Percentiles rank a stretch among this genome's conserved stretches.
Evolutionary conservation across 805 yeast genomes (phyloP).

Genomic region (Lachancea fermentati): DNA sequence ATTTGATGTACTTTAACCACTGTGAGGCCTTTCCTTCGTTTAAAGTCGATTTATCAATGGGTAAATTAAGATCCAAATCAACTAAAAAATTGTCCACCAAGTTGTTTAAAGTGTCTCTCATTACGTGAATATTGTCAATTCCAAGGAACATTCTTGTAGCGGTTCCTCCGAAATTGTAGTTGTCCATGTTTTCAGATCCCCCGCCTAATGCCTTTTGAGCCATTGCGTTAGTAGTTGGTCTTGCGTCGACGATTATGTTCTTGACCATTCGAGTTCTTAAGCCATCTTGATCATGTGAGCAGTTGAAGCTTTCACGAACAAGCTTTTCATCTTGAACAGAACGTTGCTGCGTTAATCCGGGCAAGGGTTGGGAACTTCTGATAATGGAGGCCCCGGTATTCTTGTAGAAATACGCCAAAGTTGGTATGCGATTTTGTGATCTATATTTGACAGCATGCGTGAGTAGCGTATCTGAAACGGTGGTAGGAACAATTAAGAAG

Average conservation of each 20-base stretch:
- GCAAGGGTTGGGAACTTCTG: conserved; percentile 88
- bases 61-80: conserved; percentile 57
- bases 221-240: conserved; percentile 92
- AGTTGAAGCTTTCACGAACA: conserved; percentile 63
- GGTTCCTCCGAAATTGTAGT: conserved; percentile 58
- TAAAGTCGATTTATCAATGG: conserved; percentile 51
- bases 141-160: conserved; percentile 69
- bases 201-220: conserved; percentile 97
- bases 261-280: conserved; percentile 32
- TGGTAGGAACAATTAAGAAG: conserved; percentile 60
- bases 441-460: conserved; percentile 81
- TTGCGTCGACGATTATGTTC: conserved; percentile 79
- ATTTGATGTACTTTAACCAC: conserved; percentile 72
- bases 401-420: conserved; percentile 67
- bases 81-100: conserved; percentile 53
- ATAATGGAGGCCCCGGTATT: conserved; percentile 72
- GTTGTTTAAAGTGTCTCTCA: conserved; percentile 74
- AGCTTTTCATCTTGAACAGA: conserved; percentile 89
- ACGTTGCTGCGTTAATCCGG: conserved; percentile 81
- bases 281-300: conserved; percentile 39
- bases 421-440: conserved; percentile 82
- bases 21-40: conserved; percentile 46
- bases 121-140: conserved; percentile 91
- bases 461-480: conserved; percentile 75
- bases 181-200: conserved; percentile 92